Conservation (phyloP, 176 grass and related monocot species). For the Poa pratensis region DNA sequence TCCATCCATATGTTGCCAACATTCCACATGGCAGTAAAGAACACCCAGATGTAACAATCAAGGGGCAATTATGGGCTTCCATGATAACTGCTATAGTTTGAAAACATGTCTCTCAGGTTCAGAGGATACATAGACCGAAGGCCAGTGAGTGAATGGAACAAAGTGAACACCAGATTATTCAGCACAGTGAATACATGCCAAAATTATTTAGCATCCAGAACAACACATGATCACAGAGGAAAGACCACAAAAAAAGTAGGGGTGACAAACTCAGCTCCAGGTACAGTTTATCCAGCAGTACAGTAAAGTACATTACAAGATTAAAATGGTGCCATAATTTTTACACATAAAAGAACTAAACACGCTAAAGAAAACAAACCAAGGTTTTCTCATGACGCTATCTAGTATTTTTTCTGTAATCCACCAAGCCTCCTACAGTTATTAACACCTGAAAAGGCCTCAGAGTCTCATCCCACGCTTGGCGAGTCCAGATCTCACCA, state of each 20-base stretch:
- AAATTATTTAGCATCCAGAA: constrained; percentile 39
- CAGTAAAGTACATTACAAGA: constrained; percentile 29
- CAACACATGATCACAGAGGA: constrained; percentile 20
- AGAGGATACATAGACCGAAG: no score
- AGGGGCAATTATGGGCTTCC: no score
- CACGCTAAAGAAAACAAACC: constrained; percentile 58
- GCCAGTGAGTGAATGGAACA: no score
- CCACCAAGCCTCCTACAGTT: constrained; percentile 55
- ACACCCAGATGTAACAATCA: not conserved
- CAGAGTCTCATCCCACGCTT: constrained; percentile 36
- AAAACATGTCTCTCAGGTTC: no score
- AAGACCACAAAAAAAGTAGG: constrained; percentile 32
- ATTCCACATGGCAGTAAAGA: not conserved
- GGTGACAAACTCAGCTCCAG: constrained; percentile 38
- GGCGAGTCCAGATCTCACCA: constrained; percentile 21
- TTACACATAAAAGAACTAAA: constrained; percentile 55
- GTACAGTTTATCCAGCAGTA: constrained; percentile 47
- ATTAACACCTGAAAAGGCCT: constrained; percentile 56
- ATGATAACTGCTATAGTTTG: no score
- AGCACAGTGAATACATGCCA: not conserved
- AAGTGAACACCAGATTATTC: not conserved
- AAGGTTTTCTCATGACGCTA: constrained; percentile 59
- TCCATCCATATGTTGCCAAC: not conserved
- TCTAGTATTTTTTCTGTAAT: constrained; percentile 67
- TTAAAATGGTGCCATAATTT: constrained; percentile 48